Conservation (phyloP, 257 asterid genomes). For the Capsicum baccatum region DNA sequence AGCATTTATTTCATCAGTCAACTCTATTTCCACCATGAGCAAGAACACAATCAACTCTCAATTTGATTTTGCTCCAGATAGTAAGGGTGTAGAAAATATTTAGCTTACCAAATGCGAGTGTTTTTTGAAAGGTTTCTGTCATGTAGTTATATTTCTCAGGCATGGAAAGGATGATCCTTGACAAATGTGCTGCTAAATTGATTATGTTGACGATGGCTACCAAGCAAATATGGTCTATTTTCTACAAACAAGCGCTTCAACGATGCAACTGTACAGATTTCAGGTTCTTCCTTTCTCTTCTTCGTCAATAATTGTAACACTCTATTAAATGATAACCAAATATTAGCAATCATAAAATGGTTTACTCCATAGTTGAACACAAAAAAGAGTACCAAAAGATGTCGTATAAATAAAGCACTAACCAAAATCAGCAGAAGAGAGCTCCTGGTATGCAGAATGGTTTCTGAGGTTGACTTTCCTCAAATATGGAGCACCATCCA, state of each 20-base stretch:
- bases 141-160: conserved; percentile 87
- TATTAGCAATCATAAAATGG: conserved; percentile 41
- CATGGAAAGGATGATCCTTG: conserved; percentile 72
- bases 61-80: conserved; percentile 29
- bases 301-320: conserved; percentile 63
- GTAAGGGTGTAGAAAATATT: conserved; percentile 30
- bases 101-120: conserved; percentile 81
- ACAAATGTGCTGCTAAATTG: conserved; percentile 50
- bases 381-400: conserved; percentile 18
- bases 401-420: not conserved
- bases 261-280: conserved; percentile 73
- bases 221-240: conserved; percentile 85
- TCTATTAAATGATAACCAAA: conserved; percentile 54
- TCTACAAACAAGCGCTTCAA: conserved; percentile 84
- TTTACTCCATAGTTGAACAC: conserved; percentile 16
- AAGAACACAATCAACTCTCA: not conserved
- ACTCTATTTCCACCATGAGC: not conserved
- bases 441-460: too few species aligned
- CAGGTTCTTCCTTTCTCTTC: conserved; percentile 80
- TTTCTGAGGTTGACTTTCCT: not conserved
- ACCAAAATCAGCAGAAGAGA: conserved; percentile 1
- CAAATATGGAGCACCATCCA: not conserved
- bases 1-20: conserved; percentile 1
- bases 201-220: conserved; percentile 79
- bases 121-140: conserved; percentile 74